Conservation (phyloP, 192 early-diverging fungal genomes). For the Hyaloraphidium curvatum region DNA sequence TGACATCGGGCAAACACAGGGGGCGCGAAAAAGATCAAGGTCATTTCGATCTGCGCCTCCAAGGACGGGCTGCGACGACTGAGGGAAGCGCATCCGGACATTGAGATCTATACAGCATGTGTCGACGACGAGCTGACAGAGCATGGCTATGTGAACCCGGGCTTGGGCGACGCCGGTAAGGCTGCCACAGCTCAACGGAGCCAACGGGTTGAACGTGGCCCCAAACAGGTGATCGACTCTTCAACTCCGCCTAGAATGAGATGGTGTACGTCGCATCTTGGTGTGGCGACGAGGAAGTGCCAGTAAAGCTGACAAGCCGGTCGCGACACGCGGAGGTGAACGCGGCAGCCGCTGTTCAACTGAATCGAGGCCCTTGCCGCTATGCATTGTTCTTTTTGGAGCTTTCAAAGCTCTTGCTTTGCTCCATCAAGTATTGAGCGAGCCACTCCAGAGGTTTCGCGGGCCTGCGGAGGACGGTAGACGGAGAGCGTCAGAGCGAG, state of each 20-base stretch:
- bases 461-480: conserved; percentile 11
- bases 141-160: conserved; percentile 36
- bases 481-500: not conserved
- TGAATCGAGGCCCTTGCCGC: too few relatives aligned
- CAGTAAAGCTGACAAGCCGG: too few relatives aligned
- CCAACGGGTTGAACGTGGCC: conserved; percentile 9
- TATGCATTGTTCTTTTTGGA: too few relatives aligned
- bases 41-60: conserved; percentile 40
- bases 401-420: too few relatives aligned
- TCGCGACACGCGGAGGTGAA: too few relatives aligned
- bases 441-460: conserved; percentile 23
- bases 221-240: conserved; percentile 46
- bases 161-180: not conserved
- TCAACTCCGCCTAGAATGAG: conserved; percentile 16
- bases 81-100: conserved; percentile 19
- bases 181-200: not conserved
- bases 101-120: conserved; percentile 9
- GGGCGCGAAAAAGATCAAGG: conserved; percentile 52
- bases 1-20: too few relatives aligned
- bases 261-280: too few relatives aligned
- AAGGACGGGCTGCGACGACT: conserved; percentile 23
- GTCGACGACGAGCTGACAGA: conserved; percentile 25
- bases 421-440: conserved; percentile 21
- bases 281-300: too few relatives aligned
- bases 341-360: too few relatives aligned